These are phyloP conservation scores for Bonia amplexicaulis DNA, from an alignment of 176 grass and related monocot genomes.

Conservation along the genomic window DNA sequence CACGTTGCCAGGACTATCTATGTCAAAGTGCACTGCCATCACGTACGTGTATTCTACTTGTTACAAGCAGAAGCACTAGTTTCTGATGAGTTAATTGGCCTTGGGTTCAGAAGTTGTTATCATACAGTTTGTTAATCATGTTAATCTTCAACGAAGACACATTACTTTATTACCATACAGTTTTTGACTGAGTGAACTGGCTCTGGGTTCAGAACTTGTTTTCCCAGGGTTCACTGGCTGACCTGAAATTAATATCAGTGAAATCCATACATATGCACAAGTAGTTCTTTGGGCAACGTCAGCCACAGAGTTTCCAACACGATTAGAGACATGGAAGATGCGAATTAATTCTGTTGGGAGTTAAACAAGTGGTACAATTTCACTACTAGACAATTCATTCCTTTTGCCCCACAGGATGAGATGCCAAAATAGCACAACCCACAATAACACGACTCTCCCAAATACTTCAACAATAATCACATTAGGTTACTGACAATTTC, in stretches of 20 bases:
- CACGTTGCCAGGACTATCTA: neutral
- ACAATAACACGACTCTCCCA: neutral
- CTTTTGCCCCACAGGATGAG: neutral
- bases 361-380: neutral
- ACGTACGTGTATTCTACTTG: no score
- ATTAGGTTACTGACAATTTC: constrained; percentile 19
- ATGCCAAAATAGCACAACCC: neutral
- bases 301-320: neutral
- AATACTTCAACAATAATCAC: neutral
- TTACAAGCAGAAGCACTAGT: no score
- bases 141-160: neutral
- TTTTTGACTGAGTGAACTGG: neutral
- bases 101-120: neutral
- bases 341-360: neutral
- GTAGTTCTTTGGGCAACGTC: neutral
- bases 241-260: neutral
- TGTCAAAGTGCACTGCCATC: no score
- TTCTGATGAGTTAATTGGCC: no score
- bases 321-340: neutral
- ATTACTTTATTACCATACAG: neutral
- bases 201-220: neutral
- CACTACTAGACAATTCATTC: neutral
- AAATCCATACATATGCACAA: neutral
- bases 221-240: neutral
- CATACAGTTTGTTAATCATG: no score